phyloP scores from a whole-genome alignment of 2,329 filamentous ascomycete genomes.

The Zopfia rhizophila region DNA sequence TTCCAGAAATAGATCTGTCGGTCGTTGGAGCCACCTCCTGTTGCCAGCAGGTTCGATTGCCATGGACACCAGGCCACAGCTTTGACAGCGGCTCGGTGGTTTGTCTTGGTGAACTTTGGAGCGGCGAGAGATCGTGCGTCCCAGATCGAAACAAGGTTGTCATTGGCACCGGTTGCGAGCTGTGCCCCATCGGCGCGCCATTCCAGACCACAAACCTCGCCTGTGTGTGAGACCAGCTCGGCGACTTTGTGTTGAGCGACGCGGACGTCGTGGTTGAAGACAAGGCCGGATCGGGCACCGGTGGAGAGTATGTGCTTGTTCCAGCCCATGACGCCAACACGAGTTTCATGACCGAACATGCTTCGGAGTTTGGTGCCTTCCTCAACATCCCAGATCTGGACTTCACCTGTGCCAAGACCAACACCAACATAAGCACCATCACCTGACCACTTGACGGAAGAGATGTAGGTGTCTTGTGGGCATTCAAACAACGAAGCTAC shows the following conservation, averaged over 20 bases:
- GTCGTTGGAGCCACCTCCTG: constrained; percentile 95
- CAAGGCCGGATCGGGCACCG: constrained; percentile 90
- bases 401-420: constrained; percentile 92
- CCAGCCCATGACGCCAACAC: constrained; percentile 97
- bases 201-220: constrained; percentile 96
- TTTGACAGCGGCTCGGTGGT: constrained; percentile 99
- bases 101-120: constrained; percentile 99
- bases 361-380: constrained; percentile 95
- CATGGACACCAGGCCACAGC: constrained; percentile 98
- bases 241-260: constrained; percentile 98
- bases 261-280: constrained; percentile 98
- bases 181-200: constrained; percentile 97
- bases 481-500: constrained; percentile 92
- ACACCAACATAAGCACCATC: constrained; percentile 97
- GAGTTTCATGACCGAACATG: constrained; percentile 97
- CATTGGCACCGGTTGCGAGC: constrained; percentile 96
- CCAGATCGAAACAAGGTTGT: constrained; percentile 99
- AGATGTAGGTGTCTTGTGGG: constrained; percentile 90
- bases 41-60: constrained; percentile 97
- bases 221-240: constrained; percentile 95
- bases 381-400: constrained; percentile 99
- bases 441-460: constrained; percentile 98
- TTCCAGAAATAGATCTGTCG: constrained; percentile 99
- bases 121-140: constrained; percentile 92
- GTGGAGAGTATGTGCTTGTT: constrained; percentile 98